phyloP scores from a whole-genome alignment of 257 asterid species.

The Craterostigma plantagineum region DNA sequence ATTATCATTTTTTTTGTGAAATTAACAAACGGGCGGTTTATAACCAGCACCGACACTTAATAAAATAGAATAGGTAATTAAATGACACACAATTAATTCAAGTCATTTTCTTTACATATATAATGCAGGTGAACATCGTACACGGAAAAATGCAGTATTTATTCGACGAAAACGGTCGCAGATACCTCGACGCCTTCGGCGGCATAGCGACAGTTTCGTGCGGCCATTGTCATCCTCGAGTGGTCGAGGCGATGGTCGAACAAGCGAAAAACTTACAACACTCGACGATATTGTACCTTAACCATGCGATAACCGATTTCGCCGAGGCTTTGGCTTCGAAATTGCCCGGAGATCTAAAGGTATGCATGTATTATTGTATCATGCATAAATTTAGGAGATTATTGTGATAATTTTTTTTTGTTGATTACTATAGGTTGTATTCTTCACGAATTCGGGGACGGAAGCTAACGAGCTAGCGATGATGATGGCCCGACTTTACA shows the following conservation, averaged over 20 bases:
- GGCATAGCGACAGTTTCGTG: conserved; percentile 85
- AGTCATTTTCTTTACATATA: neutral
- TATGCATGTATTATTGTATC: conserved; percentile 3
- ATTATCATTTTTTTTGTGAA: too few species aligned
- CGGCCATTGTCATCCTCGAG: conserved; percentile 91
- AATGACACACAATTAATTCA: too few species aligned
- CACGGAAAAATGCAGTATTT: conserved; percentile 92
- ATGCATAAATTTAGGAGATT: conserved; percentile 46
- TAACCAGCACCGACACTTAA: too few species aligned
- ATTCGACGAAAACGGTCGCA: conserved; percentile 61
- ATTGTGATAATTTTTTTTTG: neutral
- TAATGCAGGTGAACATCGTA: conserved; percentile 59
- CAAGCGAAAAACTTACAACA: conserved; percentile 73
- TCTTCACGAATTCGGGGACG: conserved; percentile 90
- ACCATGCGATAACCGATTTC: conserved; percentile 69
- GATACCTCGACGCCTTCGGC: conserved; percentile 81
- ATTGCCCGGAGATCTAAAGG: conserved; percentile 82
- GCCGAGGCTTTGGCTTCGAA: conserved; percentile 83
- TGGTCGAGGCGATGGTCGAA: conserved; percentile 64
- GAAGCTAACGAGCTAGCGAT: conserved; percentile 91
- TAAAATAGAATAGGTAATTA: too few species aligned
- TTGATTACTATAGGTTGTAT: conserved; percentile 43
- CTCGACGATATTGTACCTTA: conserved; percentile 66
- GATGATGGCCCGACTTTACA: conserved; percentile 66
- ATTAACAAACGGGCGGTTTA: too few species aligned